Conservation (phyloP, 2,329 filamentous ascomycete species). For the Colletotrichum graminicola region DNA sequence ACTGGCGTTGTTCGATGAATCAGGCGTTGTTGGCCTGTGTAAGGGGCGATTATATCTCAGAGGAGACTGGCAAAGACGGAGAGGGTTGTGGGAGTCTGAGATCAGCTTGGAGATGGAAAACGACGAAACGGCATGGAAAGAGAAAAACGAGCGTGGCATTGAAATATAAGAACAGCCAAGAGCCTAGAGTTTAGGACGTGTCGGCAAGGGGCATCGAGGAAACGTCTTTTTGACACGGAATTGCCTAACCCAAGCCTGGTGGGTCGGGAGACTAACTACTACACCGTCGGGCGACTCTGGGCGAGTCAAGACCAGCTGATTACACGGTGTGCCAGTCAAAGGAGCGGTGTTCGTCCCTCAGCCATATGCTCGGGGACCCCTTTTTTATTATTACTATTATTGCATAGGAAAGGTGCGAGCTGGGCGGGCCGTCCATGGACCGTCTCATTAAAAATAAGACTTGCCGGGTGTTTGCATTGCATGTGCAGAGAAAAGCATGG, state of each 20-base stretch:
- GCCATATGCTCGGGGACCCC: slow-evolving; percentile 25
- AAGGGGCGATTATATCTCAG: too few relatives aligned
- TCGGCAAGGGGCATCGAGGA: slow-evolving; percentile 32
- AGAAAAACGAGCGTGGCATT: slow-evolving; percentile 4
- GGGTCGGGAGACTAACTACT: slow-evolving; percentile 29
- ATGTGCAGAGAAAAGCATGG: slow-evolving; percentile 7
- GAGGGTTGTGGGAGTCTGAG: neutral
- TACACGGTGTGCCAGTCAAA: slow-evolving; percentile 26
- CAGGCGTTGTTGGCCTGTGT: neutral
- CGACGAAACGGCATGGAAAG: neutral
- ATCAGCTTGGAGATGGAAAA: neutral
- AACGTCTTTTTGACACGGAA: slow-evolving; percentile 42
- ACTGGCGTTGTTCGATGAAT: neutral
- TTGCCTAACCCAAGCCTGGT: slow-evolving; percentile 43
- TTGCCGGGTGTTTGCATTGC: slow-evolving; percentile 39
- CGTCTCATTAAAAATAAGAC: slow-evolving; percentile 30
- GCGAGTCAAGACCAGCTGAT: slow-evolving; percentile 42
- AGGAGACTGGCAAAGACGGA: neutral
- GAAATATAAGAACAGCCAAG: slow-evolving; percentile 27
- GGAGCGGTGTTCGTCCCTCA: slow-evolving; percentile 41
- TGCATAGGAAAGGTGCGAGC: slow-evolving; percentile 22
- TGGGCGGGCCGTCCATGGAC: slow-evolving; percentile 15
- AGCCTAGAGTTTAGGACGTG: slow-evolving; percentile 26
- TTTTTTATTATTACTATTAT: neutral
- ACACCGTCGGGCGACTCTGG: slow-evolving; percentile 38